Evolutionary conservation across 1,139 yeast species (phyloP).

Genomic region (Candida tetrigidarum): DNA sequence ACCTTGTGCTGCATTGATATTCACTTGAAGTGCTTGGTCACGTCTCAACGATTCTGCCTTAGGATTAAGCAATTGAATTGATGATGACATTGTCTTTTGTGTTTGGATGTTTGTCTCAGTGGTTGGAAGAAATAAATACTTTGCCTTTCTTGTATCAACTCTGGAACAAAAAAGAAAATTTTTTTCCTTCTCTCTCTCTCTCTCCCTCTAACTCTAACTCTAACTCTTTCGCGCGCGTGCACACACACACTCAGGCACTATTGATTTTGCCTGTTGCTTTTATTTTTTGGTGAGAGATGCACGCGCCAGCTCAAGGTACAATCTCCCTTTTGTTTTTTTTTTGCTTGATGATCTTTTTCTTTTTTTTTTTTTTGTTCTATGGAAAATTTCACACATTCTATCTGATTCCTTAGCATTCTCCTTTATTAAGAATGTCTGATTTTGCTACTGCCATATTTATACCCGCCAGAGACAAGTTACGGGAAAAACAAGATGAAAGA

Average conservation of each 20-base stretch:
- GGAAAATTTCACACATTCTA: neutral
- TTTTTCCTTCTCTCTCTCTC: too few relatives aligned
- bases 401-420: neutral
- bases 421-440: constrained; percentile 4
- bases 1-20: constrained; percentile 96
- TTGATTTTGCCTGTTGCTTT: neutral
- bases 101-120: too few relatives aligned
- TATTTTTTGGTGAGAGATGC: constrained; percentile 2
- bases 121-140: neutral
- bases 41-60: constrained; percentile 96
- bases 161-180: neutral
- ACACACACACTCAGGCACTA: neutral
- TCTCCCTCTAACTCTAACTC: too few relatives aligned
- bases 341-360: neutral
- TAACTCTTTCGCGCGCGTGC: constrained; percentile 4
- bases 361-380: neutral
- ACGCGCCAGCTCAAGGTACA: too few relatives aligned
- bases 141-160: neutral
- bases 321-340: constrained; percentile 5
- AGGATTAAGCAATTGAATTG: constrained; percentile 91
- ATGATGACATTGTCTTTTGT: constrained; percentile 43
- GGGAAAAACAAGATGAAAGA: constrained; percentile 32
- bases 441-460: constrained; percentile 16
- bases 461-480: constrained; percentile 22
- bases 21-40: constrained; percentile 93